Conservation (phyloP, 768 basidiomycete genomes). For the Boletus subcaerulescens region DNA sequence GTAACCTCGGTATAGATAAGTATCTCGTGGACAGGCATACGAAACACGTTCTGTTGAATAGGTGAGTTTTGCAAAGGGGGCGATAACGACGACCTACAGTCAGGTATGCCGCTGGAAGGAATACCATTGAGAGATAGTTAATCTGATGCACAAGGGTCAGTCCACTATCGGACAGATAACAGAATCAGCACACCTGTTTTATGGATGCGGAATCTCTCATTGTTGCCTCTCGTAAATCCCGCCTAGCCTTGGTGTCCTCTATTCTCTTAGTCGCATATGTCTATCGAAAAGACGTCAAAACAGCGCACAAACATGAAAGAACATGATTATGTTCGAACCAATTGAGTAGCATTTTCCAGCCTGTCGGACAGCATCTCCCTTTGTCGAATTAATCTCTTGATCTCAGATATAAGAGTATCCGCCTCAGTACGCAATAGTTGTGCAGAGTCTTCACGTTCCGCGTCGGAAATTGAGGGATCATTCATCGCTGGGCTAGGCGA, state of each 20-base stretch:
- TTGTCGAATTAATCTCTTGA: constrained; percentile 40
- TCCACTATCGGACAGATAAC: not conserved
- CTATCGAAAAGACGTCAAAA: constrained; percentile 27
- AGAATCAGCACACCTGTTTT: constrained; percentile 19
- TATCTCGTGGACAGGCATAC: constrained; percentile 32
- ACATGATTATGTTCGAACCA: constrained; percentile 16
- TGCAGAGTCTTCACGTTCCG: constrained; percentile 28
- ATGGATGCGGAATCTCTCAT: constrained; percentile 6
- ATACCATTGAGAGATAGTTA: constrained; percentile 54
- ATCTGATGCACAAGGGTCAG: constrained; percentile 35
- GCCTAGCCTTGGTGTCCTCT: constrained; percentile 36
- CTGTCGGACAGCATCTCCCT: constrained; percentile 24
- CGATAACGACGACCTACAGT: constrained; percentile 17
- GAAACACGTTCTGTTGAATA: constrained; percentile 29
- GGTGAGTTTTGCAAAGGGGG: constrained; percentile 4
- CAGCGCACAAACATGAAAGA: not conserved
- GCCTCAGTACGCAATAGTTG: constrained; percentile 38
- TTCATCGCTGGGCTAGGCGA: constrained; percentile 52
- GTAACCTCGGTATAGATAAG: constrained; percentile 39
- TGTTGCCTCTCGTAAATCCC: not conserved
- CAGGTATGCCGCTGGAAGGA: constrained; percentile 49
- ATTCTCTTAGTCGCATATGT: constrained; percentile 56
- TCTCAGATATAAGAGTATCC: constrained; percentile 45
- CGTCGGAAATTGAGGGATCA: constrained; percentile 9
- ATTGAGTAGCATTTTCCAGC: constrained; percentile 20